Evolutionary conservation across 768 basidiomycete genomes (phyloP).

Genomic region (Chiua virens): DNA sequence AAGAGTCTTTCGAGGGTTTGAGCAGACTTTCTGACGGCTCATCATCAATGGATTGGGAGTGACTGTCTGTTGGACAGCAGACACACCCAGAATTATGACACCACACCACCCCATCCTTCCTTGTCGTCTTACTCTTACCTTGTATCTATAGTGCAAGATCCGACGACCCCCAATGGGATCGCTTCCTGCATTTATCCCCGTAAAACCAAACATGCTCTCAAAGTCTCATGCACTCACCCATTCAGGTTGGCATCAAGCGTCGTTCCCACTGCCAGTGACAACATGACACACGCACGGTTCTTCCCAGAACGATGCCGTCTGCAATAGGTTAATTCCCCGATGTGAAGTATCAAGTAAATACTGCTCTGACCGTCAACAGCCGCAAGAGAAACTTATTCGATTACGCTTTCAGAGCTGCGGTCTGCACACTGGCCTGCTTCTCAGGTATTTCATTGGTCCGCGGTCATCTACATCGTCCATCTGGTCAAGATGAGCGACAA

Average conservation of each 20-base stretch:
- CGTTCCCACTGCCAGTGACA: neutral
- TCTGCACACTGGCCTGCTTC: constrained; percentile 46
- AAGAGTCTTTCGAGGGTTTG: too few species aligned
- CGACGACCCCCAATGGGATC: constrained; percentile 40
- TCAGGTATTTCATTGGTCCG: constrained; percentile 47
- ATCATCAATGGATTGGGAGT: too few species aligned
- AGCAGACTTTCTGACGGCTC: too few species aligned
- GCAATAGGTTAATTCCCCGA: constrained; percentile 79
- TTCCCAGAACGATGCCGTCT: constrained; percentile 76
- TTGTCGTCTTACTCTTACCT: constrained; percentile 18
- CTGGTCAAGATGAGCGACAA: constrained; percentile 6
- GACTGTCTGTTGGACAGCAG: too few species aligned
- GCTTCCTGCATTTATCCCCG: constrained; percentile 56
- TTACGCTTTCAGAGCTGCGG: constrained; percentile 65
- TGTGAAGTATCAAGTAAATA: constrained; percentile 86
- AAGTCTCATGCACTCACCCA: constrained; percentile 59
- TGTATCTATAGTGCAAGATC: constrained; percentile 28
- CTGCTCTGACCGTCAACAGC: constrained; percentile 78
- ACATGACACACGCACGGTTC: constrained; percentile 53
- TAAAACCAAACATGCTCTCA: constrained; percentile 68
- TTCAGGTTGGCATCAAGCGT: neutral
- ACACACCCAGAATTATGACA: constrained; percentile 8
- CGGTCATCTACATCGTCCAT: constrained; percentile 43
- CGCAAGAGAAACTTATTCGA: constrained; percentile 71
- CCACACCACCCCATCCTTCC: constrained; percentile 44